A percentile compares a stretch with the other conserved stretches of the same genome.
Conservation (phyloP, 768 basidiomycete genomes). For the Pleurotus platypus region DNA sequence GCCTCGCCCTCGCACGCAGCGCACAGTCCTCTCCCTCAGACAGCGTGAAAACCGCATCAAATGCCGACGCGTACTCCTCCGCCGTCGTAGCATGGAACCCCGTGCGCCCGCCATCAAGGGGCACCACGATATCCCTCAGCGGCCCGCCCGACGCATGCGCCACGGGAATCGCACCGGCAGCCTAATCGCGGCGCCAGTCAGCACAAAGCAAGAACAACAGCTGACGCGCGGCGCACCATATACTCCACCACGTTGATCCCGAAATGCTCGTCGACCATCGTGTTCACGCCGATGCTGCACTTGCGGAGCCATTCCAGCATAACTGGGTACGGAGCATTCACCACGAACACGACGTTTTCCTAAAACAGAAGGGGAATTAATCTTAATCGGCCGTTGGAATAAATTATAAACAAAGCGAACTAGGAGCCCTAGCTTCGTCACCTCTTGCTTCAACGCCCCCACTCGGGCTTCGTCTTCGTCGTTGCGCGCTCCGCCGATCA, state of each 20-base stretch:
- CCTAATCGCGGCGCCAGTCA: slow-evolving; percentile 55
- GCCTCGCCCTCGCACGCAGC: slow-evolving; percentile 66
- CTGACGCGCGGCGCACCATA: slow-evolving; percentile 57
- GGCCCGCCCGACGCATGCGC: slow-evolving; percentile 94
- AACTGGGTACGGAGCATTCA: slow-evolving; percentile 77
- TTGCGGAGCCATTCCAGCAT: slow-evolving; percentile 69
- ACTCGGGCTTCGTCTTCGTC: slow-evolving; percentile 70
- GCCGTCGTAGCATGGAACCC: slow-evolving; percentile 76
- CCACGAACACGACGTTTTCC: slow-evolving; percentile 71
- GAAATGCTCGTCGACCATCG: slow-evolving; percentile 98
- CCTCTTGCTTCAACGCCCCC: slow-evolving; percentile 51
- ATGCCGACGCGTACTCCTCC: slow-evolving; percentile 60
- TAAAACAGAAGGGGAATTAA: slow-evolving; percentile 22
- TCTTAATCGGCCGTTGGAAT: not conserved
- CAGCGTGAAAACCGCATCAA: slow-evolving; percentile 63
- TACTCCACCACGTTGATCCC: slow-evolving; percentile 98
- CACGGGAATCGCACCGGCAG: slow-evolving; percentile 89
- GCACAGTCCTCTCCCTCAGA: slow-evolving; percentile 51
- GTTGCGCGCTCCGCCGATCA: slow-evolving; percentile 87
- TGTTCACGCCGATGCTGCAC: slow-evolving; percentile 85
- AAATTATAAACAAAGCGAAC: slow-evolving; percentile 32
- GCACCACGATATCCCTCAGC: slow-evolving; percentile 85
- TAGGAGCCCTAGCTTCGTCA: slow-evolving; percentile 58
- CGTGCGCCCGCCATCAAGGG: slow-evolving; percentile 66
- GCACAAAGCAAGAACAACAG: not conserved